Base-by-base conservation (phyloP, 1,139 yeast genomes). In the Geotrichum citri-aurantii region DNA sequence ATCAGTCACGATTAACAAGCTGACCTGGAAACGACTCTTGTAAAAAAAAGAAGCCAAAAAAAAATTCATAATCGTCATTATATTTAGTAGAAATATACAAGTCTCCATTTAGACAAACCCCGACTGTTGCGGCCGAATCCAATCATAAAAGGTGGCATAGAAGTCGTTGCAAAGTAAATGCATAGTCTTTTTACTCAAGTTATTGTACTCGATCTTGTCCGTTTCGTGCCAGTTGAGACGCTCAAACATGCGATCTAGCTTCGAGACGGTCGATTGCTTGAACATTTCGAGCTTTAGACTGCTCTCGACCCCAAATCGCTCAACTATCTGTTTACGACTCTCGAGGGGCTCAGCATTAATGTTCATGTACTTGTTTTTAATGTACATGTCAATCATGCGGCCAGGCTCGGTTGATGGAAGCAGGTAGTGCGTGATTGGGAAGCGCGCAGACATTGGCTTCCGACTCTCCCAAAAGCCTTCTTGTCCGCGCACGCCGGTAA, bases 171-270 rank as follows among this genome's bases (percentile, higher is more conserved):
- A 21, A 14, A 49, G 8, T 1, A 12, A 37, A 19, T n/a, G 17
- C 17, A 37, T 4, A 5, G 14, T 19, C 10, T 7, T 8, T n/a
- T 37, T 37, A 19, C n/a, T 37, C 7, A 19, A 19, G 10, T n/a
- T n/a, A 37, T 37, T 4, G 19, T 37, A 40, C 19, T 48, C 46
- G 48, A 23, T 42, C 44, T 47, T 52, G 40, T 52, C 48, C 26
- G 51, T 49, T 11, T 52, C 56, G 4, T 52, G 37, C 60, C 61
- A 57, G n/a, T 40, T 46, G 46, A 55, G 47, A 14, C 27, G 52
- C 24, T 48, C 24, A 56, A 60, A 61, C 27, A 59, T 21, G 17
- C 47, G 50, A 17, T 57, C 49, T 26, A 52, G 14, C 7, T 14
- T 27, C 17, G 21, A 14, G 44, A 46, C 17, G 14, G 29, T 24